A percentile compares a stretch with the other conserved stretches of the same genome.
These are phyloP conservation scores for Tulasnella sp. DNA, from an alignment of 768 basidiomycete genomes.

Conservation along the genomic window DNA sequence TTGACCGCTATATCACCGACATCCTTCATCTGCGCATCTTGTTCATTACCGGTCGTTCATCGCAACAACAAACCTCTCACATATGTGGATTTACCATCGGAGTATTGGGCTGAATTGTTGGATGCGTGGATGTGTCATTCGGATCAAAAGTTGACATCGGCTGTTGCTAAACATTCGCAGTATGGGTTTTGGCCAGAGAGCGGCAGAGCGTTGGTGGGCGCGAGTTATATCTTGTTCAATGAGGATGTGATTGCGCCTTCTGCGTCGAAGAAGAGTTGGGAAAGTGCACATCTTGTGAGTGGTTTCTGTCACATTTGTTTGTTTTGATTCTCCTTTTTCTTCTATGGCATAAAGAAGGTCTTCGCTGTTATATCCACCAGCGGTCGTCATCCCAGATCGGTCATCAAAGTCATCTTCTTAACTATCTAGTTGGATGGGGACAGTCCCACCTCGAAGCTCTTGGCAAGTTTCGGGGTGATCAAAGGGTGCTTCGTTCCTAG, in stretches of 20 bases:
- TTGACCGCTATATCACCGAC: slow-evolving; percentile 42
- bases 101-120: slow-evolving; percentile 94
- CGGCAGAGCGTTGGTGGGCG: slow-evolving; percentile 72
- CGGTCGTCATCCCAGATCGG: slow-evolving; percentile 32
- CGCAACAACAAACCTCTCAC: not conserved
- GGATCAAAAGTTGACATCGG: slow-evolving; percentile 70
- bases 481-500: not conserved
- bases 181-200: slow-evolving; percentile 67
- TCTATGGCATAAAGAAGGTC: slow-evolving; percentile 84
- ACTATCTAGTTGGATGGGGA: slow-evolving; percentile 16
- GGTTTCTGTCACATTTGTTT: slow-evolving; percentile 14
- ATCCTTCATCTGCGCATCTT: slow-evolving; percentile 64
- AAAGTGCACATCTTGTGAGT: slow-evolving; percentile 33
- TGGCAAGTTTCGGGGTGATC: slow-evolving; percentile 36
- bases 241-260: slow-evolving; percentile 38
- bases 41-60: slow-evolving; percentile 48
- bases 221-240: slow-evolving; percentile 76
- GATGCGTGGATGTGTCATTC: slow-evolving; percentile 98
- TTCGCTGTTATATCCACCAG: slow-evolving; percentile 55
- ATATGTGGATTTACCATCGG: slow-evolving; percentile 83
- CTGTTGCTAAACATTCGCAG: slow-evolving; percentile 43
- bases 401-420: slow-evolving; percentile 12
- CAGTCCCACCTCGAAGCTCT: slow-evolving; percentile 38
- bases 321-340: slow-evolving; percentile 12
- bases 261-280: slow-evolving; percentile 35